Evolutionary conservation across 495 filamentous ascomycete species (phyloP).

Genomic region (Neurospora sp.): DNA sequence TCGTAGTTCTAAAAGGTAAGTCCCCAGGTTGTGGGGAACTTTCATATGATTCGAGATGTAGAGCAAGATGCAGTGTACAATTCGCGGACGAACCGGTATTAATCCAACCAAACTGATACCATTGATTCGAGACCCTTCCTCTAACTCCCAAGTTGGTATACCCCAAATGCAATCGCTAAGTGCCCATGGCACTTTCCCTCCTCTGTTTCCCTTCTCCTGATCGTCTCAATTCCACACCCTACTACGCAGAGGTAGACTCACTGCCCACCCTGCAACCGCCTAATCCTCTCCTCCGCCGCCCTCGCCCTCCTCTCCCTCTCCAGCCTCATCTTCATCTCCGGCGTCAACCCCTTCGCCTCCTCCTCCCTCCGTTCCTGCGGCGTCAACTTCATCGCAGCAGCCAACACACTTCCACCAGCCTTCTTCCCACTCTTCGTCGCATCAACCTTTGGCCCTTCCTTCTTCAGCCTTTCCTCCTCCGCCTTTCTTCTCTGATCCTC

Average conservation of each 20-base stretch:
- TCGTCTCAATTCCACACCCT: not conserved
- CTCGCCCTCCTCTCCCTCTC: constrained; percentile 75
- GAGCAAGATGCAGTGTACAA: too few relatives aligned
- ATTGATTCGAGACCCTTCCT: not conserved
- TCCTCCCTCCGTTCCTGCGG: constrained; percentile 69
- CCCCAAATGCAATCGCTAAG: not conserved
- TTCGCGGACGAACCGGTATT: too few relatives aligned
- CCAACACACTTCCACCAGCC: constrained; percentile 30
- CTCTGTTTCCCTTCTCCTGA: not conserved
- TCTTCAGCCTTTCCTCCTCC: constrained; percentile 51
- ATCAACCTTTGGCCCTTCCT: constrained; percentile 35
- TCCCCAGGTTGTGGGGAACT: too few relatives aligned
- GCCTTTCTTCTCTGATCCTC: constrained; percentile 55
- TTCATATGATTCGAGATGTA: too few relatives aligned
- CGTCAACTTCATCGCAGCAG: constrained; percentile 47
- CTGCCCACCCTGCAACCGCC: constrained; percentile 42
- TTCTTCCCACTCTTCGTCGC: constrained; percentile 23
- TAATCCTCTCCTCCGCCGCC: constrained; percentile 80
- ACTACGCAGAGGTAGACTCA: not conserved
- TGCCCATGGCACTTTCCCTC: not conserved
- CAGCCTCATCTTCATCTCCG: constrained; percentile 69
- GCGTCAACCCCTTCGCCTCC: constrained; percentile 72
- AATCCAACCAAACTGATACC: too few relatives aligned
- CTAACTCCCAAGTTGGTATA: not conserved
- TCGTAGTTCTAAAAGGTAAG: too few relatives aligned